Evolutionary conservation across 1,139 yeast genomes (phyloP), one percentile per base, ranked within the genome.

Genomic region (Geotrichum aggregatum): DNA sequence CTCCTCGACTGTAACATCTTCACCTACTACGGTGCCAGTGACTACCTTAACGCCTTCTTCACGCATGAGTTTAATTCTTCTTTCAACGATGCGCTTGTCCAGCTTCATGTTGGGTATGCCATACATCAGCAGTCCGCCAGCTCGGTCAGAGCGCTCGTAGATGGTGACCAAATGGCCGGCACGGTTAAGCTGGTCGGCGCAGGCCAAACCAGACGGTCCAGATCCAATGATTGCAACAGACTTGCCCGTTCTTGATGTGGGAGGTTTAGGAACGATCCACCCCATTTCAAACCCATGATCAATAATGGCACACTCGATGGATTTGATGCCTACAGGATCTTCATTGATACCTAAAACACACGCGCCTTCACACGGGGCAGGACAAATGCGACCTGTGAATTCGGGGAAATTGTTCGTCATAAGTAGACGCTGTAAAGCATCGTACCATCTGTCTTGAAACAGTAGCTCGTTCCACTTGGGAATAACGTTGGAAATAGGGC

Each of bases 101-200:
- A 92, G 78, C 76, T 92, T 92, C 98, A 92, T 92, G 77, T 92
- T 92, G 64, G 98, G 98, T 72, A 92, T 92, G 80, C 98, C 98
- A 70, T 92, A 92, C 98, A 91, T 92, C 73, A 92, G 73, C 68
- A 92, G 78, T 52, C 98, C 98, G 76, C 98, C 98, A 54, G 94
- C 85, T 70, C 97, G 82, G 72, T 92, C 97, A 54, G 92, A 77
- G 70, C 98, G 83, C 74, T 92, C 98, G 69, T 84, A 91, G 49
- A 92, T 92, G 41, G 91, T 87, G 52, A 92, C 97, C 28, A 67
- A 64, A 71, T 91, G 98, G 53, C 98, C 98, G 41, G 98, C 97
- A 67, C 83, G 85, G 77, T 92, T 92, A 69, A 92, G 80, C 75
- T 91, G 98, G 70, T 91, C 98, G 57, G 98, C 98, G 67, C 91